A percentile compares a stretch with the other conserved stretches of the same genome.
Conservation (phyloP, 495 filamentous ascomycete species). For the Apiosordaria backusii region DNA sequence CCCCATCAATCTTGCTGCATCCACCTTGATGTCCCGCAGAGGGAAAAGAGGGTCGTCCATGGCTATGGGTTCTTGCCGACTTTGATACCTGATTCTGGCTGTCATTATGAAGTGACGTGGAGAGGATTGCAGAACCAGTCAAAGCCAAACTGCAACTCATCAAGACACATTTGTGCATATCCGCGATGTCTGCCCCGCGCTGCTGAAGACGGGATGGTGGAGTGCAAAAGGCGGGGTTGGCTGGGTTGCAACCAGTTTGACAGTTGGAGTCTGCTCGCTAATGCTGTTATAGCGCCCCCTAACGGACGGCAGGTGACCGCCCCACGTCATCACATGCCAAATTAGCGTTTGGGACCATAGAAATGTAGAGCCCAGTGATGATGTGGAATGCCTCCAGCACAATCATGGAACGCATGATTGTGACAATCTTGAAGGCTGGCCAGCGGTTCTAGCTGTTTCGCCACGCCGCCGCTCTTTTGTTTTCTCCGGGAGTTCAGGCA, state of each 20-base stretch:
- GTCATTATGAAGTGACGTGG: slow-evolving; percentile 1
- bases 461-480: not conserved
- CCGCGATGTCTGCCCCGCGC: not conserved
- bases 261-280: slow-evolving; percentile 9
- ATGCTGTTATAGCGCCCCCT: not conserved
- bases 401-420: not conserved
- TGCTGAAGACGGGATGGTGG: not conserved
- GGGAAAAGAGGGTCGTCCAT: not conserved
- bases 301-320: slow-evolving; percentile 9
- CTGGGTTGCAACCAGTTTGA: slow-evolving; percentile 1
- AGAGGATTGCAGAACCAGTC: not conserved
- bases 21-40: not conserved
- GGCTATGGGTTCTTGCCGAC: not conserved
- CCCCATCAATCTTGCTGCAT: not conserved
- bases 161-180: not conserved
- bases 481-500: not conserved
- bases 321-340: slow-evolving; percentile 9
- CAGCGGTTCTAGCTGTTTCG: not conserved
- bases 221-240: slow-evolving; percentile 9
- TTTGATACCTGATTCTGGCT: not conserved
- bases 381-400: not conserved
- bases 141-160: not conserved
- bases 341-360: not conserved
- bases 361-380: not conserved
- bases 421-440: slow-evolving; percentile 4